phyloP scores from a whole-genome alignment of 176 grass and related monocot genomes.

The Musa beccarii region DNA sequence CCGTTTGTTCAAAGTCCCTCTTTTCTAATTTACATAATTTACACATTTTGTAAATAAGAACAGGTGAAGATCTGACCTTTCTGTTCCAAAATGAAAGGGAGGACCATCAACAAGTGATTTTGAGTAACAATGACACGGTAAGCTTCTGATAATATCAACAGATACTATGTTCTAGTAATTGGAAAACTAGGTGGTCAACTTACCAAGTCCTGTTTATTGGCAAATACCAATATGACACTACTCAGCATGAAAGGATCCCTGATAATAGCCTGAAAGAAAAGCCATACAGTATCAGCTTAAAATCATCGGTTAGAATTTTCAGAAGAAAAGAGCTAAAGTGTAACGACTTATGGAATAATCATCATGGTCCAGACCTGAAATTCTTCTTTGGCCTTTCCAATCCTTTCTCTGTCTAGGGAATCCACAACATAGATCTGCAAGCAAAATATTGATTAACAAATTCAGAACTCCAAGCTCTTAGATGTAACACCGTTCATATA shows the following conservation, averaged over 20 bases:
- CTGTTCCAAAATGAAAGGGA: too few species aligned
- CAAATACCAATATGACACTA: conserved; percentile 5
- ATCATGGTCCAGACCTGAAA: conserved; percentile 28
- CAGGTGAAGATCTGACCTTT: too few species aligned
- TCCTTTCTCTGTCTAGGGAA: conserved; percentile 39
- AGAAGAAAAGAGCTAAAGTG: background rate
- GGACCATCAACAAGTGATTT: too few species aligned
- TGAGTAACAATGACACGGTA: too few species aligned
- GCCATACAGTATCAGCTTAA: conserved; percentile 19
- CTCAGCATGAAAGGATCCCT: background rate
- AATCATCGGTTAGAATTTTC: conserved; percentile 10
- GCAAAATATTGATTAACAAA: background rate
- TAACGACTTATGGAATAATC: conserved; percentile 3
- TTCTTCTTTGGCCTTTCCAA: conserved; percentile 31
- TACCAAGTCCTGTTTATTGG: background rate
- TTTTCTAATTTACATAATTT: too few species aligned
- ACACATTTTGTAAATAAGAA: too few species aligned
- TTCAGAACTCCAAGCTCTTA: background rate
- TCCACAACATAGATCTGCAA: conserved; percentile 40
- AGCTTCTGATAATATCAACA: too few species aligned
- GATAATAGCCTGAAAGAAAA: background rate
- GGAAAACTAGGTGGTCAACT: background rate
- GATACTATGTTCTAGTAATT: too few species aligned
- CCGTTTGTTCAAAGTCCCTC: background rate
- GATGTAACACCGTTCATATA: background rate